A percentile compares a stretch with the other conserved stretches of the same genome.
phyloP scores from a whole-genome alignment of 805 yeast species.

The Wickerhamomyces canadensis region DNA sequence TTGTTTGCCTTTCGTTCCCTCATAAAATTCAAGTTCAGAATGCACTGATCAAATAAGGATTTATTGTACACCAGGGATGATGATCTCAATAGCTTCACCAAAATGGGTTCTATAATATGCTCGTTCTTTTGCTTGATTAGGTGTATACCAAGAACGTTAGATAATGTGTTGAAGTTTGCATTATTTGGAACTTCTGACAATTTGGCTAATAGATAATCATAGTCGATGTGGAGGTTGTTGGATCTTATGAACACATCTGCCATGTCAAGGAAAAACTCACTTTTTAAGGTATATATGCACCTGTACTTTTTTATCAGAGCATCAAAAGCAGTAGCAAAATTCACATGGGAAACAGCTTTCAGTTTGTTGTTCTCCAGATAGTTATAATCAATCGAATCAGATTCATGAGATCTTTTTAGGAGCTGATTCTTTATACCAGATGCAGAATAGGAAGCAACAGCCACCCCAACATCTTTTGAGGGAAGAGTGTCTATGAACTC shows the following conservation, averaged over 20 bases:
- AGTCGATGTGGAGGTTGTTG: neutral
- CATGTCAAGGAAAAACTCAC: constrained; percentile 4
- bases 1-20: neutral
- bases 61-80: constrained; percentile 4
- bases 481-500: neutral
- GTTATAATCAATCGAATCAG: neutral
- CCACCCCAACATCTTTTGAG: neutral
- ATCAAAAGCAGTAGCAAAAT: constrained; percentile 2
- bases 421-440: neutral
- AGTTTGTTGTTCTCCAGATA: constrained; percentile 1
- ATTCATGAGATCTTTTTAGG: neutral
- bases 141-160: constrained; percentile 4
- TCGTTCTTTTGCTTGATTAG: constrained; percentile 1
- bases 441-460: neutral
- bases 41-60: constrained; percentile 4
- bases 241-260: constrained; percentile 1
- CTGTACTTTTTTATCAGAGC: neutral
- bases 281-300: neutral
- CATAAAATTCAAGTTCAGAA: constrained; percentile 3
- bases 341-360: neutral
- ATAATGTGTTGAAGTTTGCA: constrained; percentile 4
- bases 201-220: constrained; percentile 1
- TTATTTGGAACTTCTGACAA: constrained; percentile 2
- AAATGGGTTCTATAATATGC: constrained; percentile 1
- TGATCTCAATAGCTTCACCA: constrained; percentile 4